Evolutionary conservation across 192 early-diverging fungal genomes (phyloP).

Genomic region (Coemansia sp.): DNA sequence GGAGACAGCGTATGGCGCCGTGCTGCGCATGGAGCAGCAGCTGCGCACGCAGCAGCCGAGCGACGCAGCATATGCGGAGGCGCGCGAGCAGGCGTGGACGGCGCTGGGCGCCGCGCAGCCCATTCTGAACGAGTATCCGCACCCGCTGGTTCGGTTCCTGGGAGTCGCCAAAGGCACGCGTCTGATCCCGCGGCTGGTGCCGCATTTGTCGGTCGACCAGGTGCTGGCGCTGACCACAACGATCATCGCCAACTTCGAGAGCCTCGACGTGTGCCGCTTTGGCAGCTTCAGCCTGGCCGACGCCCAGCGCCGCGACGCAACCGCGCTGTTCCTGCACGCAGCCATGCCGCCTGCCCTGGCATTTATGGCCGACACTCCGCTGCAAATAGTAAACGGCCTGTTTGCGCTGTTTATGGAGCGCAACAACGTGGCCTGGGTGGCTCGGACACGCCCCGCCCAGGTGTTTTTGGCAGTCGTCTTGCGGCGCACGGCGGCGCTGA

Average conservation of each 20-base stretch:
- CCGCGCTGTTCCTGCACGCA: slow-evolving; percentile 84
- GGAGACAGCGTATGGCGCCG: slow-evolving; percentile 75
- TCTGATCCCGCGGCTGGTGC: slow-evolving; percentile 78
- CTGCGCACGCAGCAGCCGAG: slow-evolving; percentile 63
- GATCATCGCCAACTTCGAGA: slow-evolving; percentile 73
- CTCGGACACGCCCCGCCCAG: slow-evolving; percentile 79
- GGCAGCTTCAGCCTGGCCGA: slow-evolving; percentile 33
- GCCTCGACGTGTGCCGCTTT: slow-evolving; percentile 64
- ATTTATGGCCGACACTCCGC: slow-evolving; percentile 78
- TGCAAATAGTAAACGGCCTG: slow-evolving; percentile 77
- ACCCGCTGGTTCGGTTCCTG: slow-evolving; percentile 85
- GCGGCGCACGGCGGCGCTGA: slow-evolving; percentile 84
- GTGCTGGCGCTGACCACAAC: slow-evolving; percentile 73
- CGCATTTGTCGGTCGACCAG: slow-evolving; percentile 76
- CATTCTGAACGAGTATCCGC: slow-evolving; percentile 60
- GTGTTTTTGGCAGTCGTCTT: slow-evolving; percentile 88
- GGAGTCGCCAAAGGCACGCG: slow-evolving; percentile 87
- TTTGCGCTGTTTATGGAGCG: slow-evolving; percentile 84
- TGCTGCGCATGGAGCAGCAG: slow-evolving; percentile 82
- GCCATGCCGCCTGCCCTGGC: slow-evolving; percentile 82
- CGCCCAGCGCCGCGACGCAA: slow-evolving; percentile 59
- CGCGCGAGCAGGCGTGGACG: slow-evolving; percentile 35
- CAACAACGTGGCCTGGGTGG: slow-evolving; percentile 85
- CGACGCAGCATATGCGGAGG: slow-evolving; percentile 29
- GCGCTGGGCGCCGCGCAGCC: slow-evolving; percentile 49